These are phyloP conservation scores for Leptomonas seymouri DNA, from an alignment of 208 protist genomes.

Conservation along the genomic window DNA sequence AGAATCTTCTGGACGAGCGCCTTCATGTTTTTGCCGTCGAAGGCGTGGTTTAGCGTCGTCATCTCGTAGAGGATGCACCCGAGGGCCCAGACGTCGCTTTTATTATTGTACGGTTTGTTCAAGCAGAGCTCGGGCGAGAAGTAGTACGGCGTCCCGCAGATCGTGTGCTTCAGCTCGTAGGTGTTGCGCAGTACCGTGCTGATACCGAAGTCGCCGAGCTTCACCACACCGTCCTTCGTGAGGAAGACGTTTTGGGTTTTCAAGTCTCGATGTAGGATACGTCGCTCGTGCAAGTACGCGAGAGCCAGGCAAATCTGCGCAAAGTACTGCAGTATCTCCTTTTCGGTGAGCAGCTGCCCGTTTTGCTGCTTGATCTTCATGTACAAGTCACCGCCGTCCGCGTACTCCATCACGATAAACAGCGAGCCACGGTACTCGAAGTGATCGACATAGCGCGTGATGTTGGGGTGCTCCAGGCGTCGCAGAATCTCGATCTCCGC, in stretches of 20 bases:
- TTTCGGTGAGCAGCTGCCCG: conserved; percentile 71
- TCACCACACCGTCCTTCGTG: conserved; percentile 82
- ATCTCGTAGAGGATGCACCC: conserved; percentile 92
- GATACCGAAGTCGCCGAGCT: conserved; percentile 94
- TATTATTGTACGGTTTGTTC: conserved; percentile 95
- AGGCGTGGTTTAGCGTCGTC: conserved; percentile 89
- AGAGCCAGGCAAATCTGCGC: conserved; percentile 84
- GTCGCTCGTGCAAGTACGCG: conserved; percentile 82
- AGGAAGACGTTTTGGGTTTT: conserved; percentile 93
- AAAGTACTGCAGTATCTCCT: conserved; percentile 87
- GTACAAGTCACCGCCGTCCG: conserved; percentile 88
- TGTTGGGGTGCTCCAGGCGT: conserved; percentile 89
- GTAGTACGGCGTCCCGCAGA: conserved; percentile 96
- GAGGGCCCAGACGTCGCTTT: conserved; percentile 94
- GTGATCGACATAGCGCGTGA: conserved; percentile 90
- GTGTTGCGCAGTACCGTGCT: conserved; percentile 92
- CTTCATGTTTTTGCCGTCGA: conserved; percentile 91
- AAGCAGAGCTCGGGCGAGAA: conserved; percentile 95
- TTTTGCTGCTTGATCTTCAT: conserved; percentile 82
- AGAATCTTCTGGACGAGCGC: conserved; percentile 90
- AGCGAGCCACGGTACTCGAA: conserved; percentile 79
- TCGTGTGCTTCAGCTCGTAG: conserved; percentile 88
- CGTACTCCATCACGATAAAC: conserved; percentile 95
- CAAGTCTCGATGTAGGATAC: conserved; percentile 91
- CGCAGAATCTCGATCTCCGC: conserved; percentile 91